A percentile compares a stretch with the other conserved stretches of the same genome.
phyloP scores from a whole-genome alignment of 345 rosid species.

The Acer yangbiense region DNA sequence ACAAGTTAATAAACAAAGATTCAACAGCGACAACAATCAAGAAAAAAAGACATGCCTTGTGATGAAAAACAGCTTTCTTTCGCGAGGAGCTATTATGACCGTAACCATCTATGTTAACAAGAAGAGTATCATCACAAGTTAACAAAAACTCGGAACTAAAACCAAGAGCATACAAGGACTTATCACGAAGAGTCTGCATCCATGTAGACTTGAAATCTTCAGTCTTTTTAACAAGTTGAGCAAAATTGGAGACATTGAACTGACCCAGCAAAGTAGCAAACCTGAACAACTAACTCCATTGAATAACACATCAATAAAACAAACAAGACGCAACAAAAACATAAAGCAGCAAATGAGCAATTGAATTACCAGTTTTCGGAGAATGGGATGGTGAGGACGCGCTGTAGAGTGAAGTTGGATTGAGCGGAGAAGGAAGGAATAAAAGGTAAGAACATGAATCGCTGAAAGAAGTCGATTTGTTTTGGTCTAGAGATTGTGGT shows the following conservation, averaged over 20 bases:
- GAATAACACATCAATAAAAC: not conserved
- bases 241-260: conserved; percentile 73
- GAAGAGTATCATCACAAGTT: conserved; percentile 66
- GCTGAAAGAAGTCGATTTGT: conserved; percentile 85
- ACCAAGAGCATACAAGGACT: conserved; percentile 74
- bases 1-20: not conserved
- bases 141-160: conserved; percentile 70
- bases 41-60: conserved; percentile 44
- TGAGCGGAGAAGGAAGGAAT: conserved; percentile 63
- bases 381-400: conserved; percentile 61
- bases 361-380: conserved; percentile 58
- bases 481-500: conserved; percentile 67
- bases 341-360: not conserved
- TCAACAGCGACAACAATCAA: not conserved
- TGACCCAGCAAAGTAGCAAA: conserved; percentile 66
- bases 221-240: conserved; percentile 45
- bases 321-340: conserved; percentile 6
- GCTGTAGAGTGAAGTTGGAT: conserved; percentile 58
- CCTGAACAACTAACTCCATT: conserved; percentile 40
- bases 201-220: conserved; percentile 38
- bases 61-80: conserved; percentile 69
- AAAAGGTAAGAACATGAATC: conserved; percentile 77
- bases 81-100: conserved; percentile 44
- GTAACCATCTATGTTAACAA: conserved; percentile 59
- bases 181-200: conserved; percentile 47